phyloP scores from a whole-genome alignment of 371 early-diverging fungal genomes.

The Rhizopus delemar region DNA sequence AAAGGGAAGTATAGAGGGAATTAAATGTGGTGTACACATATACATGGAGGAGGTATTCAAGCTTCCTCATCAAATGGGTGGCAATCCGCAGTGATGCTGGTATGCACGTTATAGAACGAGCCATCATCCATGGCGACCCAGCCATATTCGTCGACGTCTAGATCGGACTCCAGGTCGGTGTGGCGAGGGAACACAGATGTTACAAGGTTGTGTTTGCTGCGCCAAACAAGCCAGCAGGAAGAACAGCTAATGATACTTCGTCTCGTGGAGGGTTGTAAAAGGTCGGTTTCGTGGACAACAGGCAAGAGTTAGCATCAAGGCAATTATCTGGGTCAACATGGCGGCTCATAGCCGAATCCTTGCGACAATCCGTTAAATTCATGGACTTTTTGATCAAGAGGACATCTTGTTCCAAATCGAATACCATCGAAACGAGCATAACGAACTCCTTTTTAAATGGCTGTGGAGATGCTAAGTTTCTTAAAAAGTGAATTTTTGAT shows the following conservation, averaged over 20 bases:
- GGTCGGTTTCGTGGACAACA: conserved; percentile 6
- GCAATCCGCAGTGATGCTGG: background rate
- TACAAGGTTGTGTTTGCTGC: conserved; percentile 4
- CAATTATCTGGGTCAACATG: conserved; percentile 5
- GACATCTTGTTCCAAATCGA: too few relatives aligned
- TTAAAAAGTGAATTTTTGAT: too few relatives aligned
- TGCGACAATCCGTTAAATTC: too few relatives aligned
- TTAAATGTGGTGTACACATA: conserved; percentile 10
- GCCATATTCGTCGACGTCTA: conserved; percentile 3
- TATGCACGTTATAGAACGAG: conserved; percentile 3
- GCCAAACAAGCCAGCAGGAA: conserved; percentile 8
- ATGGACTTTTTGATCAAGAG: too few relatives aligned
- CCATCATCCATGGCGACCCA: conserved; percentile 7
- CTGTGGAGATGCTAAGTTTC: too few relatives aligned
- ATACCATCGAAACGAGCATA: too few relatives aligned
- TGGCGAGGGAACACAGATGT: too few relatives aligned
- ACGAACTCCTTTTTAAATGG: too few relatives aligned
- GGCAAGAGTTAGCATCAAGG: conserved; percentile 9
- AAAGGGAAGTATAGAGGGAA: too few relatives aligned
- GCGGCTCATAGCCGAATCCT: too few relatives aligned
- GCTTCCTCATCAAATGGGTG: conserved; percentile 7
- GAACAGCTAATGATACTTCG: conserved; percentile 12
- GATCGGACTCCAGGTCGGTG: too few relatives aligned
- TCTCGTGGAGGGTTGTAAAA: conserved; percentile 12
- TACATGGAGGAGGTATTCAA: conserved; percentile 7